A percentile compares a stretch with the other conserved stretches of the same genome.
Conservation (phyloP, 2,329 filamentous ascomycete genomes). For the Alternaria postmessia region DNA sequence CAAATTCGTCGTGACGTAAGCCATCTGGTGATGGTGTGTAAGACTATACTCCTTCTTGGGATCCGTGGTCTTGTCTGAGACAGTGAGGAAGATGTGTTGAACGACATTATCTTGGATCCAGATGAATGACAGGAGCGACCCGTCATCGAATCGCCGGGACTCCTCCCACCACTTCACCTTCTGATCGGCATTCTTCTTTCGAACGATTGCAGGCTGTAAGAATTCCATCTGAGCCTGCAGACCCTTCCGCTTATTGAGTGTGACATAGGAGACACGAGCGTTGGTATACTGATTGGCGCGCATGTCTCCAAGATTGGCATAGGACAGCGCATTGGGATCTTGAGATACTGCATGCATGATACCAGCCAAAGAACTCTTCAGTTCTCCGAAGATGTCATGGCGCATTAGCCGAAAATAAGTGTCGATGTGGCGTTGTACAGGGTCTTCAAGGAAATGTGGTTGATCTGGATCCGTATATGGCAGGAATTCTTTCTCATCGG, state of each 20-base stretch:
- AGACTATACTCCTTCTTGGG: constrained; percentile 15
- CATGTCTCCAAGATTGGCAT: constrained; percentile 27
- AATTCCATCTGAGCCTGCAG: constrained; percentile 36
- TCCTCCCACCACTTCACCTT: constrained; percentile 43
- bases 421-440: constrained; percentile 42
- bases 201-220: constrained; percentile 25
- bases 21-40: constrained; percentile 9
- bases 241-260: constrained; percentile 23
- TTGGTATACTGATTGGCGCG: constrained; percentile 31
- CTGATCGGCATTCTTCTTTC: constrained; percentile 14
- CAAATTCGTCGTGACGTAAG: constrained; percentile 27
- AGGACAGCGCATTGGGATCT: constrained; percentile 8
- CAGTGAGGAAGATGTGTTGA: constrained; percentile 39
- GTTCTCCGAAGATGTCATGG: constrained; percentile 43
- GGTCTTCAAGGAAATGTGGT: constrained; percentile 34
- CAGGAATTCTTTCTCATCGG: constrained; percentile 51
- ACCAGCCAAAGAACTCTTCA: constrained; percentile 35
- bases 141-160: constrained; percentile 32
- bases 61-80: constrained; percentile 22
- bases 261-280: constrained; percentile 27
- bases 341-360: constrained; percentile 25
- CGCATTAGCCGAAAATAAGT: constrained; percentile 45
- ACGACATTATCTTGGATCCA: constrained; percentile 18
- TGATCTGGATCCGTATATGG: constrained; percentile 40
- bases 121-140: constrained; percentile 40